phyloP scores from a whole-genome alignment of 805 yeast genomes.

The Wickerhamiella kazuoi region DNA sequence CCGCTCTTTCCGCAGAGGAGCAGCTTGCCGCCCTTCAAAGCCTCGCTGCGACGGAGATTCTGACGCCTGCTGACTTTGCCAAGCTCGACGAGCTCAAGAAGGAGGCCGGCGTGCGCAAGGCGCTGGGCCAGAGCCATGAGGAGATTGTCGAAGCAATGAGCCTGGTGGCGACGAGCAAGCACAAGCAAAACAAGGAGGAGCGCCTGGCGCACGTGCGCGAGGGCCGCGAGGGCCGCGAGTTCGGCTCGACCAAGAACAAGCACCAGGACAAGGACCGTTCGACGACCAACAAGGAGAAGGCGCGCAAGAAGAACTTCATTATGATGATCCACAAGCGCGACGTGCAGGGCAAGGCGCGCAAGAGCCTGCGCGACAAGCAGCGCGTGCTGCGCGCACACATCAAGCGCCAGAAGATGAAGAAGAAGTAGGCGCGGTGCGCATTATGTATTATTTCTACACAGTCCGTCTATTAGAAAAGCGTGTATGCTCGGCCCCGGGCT shows the following conservation, averaged over 20 bases:
- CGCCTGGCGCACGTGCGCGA: constrained; percentile 72
- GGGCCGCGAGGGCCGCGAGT: constrained; percentile 87
- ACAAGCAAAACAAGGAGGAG: constrained; percentile 79
- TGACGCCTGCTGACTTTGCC: constrained; percentile 97
- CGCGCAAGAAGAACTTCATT: constrained; percentile 94
- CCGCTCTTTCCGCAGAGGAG: constrained; percentile 7
- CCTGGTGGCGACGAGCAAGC: constrained; percentile 59
- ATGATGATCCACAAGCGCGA: constrained; percentile 95
- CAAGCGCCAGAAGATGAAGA: constrained; percentile 79
- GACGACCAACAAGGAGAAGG: constrained; percentile 91
- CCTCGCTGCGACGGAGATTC: constrained; percentile 55
- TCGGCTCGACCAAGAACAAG: constrained; percentile 66
- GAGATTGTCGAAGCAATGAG: constrained; percentile 67
- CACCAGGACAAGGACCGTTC: constrained; percentile 53
- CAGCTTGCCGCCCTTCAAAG: constrained; percentile 29
- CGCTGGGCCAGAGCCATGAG: constrained; percentile 46
- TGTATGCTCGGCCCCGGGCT: no score
- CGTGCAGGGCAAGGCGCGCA: constrained; percentile 84
- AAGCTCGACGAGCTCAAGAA: constrained; percentile 74
- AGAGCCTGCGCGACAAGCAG: constrained; percentile 82
- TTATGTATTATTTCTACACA: not conserved
- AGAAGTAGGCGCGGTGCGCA: no score
- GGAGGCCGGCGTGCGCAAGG: constrained; percentile 70
- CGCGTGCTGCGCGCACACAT: constrained; percentile 72
- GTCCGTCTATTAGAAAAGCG: not conserved